Evolutionary conservation across 164 flowering plant genomes (phyloP).

Genomic region (Umbilicus rupestris): DNA sequence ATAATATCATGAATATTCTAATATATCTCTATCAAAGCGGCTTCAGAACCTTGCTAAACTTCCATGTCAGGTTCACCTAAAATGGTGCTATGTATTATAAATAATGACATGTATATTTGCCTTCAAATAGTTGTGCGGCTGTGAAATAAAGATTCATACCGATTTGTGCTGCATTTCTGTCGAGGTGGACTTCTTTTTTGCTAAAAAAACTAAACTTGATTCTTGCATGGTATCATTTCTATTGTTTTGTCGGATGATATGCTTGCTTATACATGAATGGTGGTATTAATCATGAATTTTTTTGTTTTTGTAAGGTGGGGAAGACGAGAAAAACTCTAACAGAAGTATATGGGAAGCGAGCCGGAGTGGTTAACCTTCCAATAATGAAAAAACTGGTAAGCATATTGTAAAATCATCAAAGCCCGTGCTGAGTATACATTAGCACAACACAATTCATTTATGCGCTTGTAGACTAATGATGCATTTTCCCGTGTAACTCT

Average conservation of each 20-base stretch:
- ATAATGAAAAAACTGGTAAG: constrained; percentile 72
- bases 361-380: constrained; percentile 57
- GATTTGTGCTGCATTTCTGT: background rate
- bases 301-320: constrained; percentile 45
- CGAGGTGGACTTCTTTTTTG: background rate
- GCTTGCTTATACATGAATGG: background rate
- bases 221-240: background rate
- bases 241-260: background rate
- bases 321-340: constrained; percentile 69
- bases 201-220: background rate
- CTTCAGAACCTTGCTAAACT: no score
- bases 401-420: background rate
- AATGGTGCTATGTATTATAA: background rate
- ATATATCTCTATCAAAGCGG: no score
- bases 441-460: no score
- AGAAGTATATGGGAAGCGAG: constrained; percentile 72
- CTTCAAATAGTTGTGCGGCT: background rate
- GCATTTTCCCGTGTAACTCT: background rate
- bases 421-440: no score
- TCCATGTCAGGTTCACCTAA: background rate
- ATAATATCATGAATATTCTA: no score
- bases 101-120: background rate
- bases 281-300: background rate
- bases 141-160: background rate
- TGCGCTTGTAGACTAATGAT: background rate